Conservation (phyloP, 2,329 filamentous ascomycete species). For the Colletotrichum falcatum region DNA sequence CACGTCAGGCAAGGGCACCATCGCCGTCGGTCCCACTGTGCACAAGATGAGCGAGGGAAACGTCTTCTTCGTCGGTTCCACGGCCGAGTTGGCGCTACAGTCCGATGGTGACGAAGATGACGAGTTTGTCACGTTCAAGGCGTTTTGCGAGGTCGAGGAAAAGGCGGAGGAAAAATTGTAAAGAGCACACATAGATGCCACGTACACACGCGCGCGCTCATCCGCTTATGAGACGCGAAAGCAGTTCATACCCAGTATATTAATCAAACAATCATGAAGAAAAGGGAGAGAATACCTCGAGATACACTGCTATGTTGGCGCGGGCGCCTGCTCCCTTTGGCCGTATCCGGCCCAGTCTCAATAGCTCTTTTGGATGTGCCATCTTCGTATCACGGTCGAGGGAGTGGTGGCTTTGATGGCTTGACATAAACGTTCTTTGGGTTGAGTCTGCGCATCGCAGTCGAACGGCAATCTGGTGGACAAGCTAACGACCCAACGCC, state of each 20-base stretch:
- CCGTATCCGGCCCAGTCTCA: not conserved
- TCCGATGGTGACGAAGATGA: conserved; percentile 71
- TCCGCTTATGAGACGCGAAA: not conserved
- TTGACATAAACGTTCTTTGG: not conserved
- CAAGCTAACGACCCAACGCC: not conserved
- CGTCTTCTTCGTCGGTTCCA: conserved; percentile 88
- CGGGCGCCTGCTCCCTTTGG: not conserved
- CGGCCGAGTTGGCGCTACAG: conserved; percentile 85
- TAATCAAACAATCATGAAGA: not conserved
- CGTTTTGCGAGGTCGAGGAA: conserved; percentile 85
- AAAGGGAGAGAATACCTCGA: not conserved
- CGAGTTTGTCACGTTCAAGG: conserved; percentile 89
- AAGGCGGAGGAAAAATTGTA: conserved; percentile 50
- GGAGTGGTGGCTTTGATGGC: not conserved
- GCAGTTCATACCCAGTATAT: conserved; percentile 34
- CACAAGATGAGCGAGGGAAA: conserved; percentile 80
- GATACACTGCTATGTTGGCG: conserved; percentile 2
- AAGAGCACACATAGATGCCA: conserved; percentile 2
- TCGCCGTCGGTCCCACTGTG: conserved; percentile 85
- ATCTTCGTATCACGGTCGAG: not conserved
- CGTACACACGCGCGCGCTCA: not conserved
- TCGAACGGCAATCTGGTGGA: not conserved
- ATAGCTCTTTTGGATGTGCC: not conserved
- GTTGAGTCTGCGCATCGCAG: too few relatives aligned
- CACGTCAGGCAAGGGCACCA: conserved; percentile 83